Percentiles rank a stretch among this genome's conserved stretches.
Conservation (phyloP, 1,284 basidiomycete species). For the Tilletia horrida region DNA sequence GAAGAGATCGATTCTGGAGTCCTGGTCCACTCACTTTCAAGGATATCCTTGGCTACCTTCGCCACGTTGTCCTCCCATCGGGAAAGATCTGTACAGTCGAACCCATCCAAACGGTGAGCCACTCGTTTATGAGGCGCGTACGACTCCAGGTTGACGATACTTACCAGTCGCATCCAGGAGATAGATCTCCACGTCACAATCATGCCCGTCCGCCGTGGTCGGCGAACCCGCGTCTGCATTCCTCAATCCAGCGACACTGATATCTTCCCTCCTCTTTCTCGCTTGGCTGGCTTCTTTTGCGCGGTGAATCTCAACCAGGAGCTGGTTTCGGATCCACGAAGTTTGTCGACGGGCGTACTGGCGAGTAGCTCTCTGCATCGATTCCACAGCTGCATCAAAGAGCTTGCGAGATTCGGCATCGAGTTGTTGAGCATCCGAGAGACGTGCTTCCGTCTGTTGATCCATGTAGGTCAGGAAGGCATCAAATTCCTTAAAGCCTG, state of each 20-base stretch:
- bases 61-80: slow-evolving; percentile 2
- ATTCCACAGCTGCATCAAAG: slow-evolving; percentile 67
- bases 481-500: slow-evolving; percentile 87
- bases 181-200: slow-evolving; percentile 54
- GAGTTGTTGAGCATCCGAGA: not conserved
- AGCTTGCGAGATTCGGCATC: slow-evolving; percentile 26
- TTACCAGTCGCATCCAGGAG: slow-evolving; percentile 74
- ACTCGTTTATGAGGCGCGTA: no score
- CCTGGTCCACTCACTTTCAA: slow-evolving; percentile 8
- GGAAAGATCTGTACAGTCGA: slow-evolving; percentile 62
- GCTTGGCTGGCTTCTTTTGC: slow-evolving; percentile 29
- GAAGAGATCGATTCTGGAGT: no score
- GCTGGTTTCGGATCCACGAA: slow-evolving; percentile 86
- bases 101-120: no score
- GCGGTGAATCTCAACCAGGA: slow-evolving; percentile 71
- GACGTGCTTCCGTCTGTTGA: not conserved
- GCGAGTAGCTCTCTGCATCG: slow-evolving; percentile 80
- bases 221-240: no score
- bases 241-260: no score
- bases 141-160: no score
- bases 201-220: no score
- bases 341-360: slow-evolving; percentile 90
- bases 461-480: slow-evolving; percentile 60
- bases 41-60: slow-evolving; percentile 7
- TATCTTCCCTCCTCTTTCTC: no score